Evolutionary conservation across 1,139 yeast genomes (phyloP).

Genomic region (Magnusiomyces clavatus): DNA sequence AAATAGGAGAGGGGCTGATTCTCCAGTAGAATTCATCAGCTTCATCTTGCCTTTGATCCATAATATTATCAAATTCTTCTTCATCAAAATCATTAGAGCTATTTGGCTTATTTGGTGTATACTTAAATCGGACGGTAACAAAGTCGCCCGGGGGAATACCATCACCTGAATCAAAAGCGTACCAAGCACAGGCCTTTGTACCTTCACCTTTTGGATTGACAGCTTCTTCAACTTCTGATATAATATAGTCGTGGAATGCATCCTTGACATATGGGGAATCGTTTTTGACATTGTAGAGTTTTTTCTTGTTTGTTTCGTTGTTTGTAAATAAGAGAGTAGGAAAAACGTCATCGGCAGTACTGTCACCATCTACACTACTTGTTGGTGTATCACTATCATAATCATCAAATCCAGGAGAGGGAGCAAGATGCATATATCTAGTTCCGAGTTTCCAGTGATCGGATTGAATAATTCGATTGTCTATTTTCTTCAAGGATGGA

Average conservation of each 20-base stretch:
- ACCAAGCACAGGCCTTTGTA: conserved; percentile 77
- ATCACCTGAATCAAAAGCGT: conserved; percentile 63
- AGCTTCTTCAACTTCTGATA: conserved; percentile 50
- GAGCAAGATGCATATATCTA: conserved; percentile 67
- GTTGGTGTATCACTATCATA: conserved; percentile 28
- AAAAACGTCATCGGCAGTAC: conserved; percentile 56
- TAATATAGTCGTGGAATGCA: conserved; percentile 80
- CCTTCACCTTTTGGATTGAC: conserved; percentile 67
- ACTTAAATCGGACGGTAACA: conserved; percentile 77
- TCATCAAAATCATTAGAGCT: conserved; percentile 46
- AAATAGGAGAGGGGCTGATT: conserved; percentile 76
- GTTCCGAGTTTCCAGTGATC: conserved; percentile 68
- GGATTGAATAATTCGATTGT: conserved; percentile 43
- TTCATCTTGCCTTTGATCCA: conserved; percentile 72
- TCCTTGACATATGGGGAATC: conserved; percentile 61
- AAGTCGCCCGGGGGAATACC: conserved; percentile 86
- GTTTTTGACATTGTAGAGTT: conserved; percentile 55
- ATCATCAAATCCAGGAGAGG: conserved; percentile 65
- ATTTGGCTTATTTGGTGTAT: conserved; percentile 44
- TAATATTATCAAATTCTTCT: conserved; percentile 63
- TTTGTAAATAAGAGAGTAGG: conserved; percentile 79
- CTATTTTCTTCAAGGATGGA: conserved; percentile 43
- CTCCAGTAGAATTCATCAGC: conserved; percentile 95
- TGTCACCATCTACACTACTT: not conserved
- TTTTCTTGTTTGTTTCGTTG: conserved; percentile 72